These are phyloP conservation scores for Monosporozyma siamensis DNA, from an alignment of 805 yeast species.

Conservation along the genomic window DNA sequence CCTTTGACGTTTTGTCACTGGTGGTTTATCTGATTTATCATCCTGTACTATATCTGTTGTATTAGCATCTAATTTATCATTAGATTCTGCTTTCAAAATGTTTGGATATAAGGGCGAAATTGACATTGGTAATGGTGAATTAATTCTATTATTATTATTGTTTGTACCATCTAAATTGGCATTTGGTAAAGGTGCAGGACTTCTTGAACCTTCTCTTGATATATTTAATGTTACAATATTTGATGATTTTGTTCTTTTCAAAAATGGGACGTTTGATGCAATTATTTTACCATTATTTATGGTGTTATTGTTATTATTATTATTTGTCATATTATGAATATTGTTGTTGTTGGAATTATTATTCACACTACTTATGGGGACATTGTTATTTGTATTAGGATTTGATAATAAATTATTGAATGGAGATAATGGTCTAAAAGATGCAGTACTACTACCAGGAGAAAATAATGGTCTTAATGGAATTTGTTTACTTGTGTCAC, in stretches of 20 bases:
- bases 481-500: not conserved
- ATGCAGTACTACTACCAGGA: not conserved
- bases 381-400: not conserved
- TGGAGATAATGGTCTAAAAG: slow-evolving; percentile 8
- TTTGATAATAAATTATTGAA: slow-evolving; percentile 3
- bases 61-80: not conserved
- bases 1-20: not conserved
- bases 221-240: slow-evolving; percentile 28
- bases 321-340: not conserved
- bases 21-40: not conserved
- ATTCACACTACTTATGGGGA: not conserved
- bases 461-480: slow-evolving; percentile 2
- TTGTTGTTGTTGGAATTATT: not conserved
- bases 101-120: slow-evolving; percentile 4
- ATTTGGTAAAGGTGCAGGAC: slow-evolving; percentile 14
- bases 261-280: slow-evolving; percentile 22
- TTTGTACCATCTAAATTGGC: not conserved
- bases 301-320: not conserved
- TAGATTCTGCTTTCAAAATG: not conserved
- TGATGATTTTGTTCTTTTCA: slow-evolving; percentile 26
- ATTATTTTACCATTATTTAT: not conserved
- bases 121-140: slow-evolving; percentile 6
- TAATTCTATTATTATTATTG: not conserved
- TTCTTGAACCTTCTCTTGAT: slow-evolving; percentile 26
- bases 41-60: not conserved